Percentiles rank a stretch among this genome's conserved stretches.
Conservation (phyloP, 2,329 filamentous ascomycete genomes). For the Malbranchea zuffiana region DNA sequence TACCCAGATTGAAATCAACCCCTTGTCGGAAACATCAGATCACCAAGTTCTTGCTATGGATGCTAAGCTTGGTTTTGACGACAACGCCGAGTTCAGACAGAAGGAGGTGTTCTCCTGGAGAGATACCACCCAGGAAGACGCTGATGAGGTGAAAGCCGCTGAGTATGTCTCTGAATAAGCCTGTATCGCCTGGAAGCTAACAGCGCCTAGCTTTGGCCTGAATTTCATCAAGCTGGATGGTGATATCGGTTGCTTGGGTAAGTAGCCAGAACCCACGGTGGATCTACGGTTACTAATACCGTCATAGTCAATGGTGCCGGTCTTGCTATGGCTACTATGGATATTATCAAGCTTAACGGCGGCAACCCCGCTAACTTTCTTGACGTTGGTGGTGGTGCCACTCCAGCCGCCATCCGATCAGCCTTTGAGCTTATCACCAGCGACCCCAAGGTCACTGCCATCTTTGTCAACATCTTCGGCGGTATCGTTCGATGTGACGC, state of each 20-base stretch:
- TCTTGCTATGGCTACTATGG: constrained; percentile 99
- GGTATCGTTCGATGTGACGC: constrained; percentile 97
- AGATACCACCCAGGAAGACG: constrained; percentile 89
- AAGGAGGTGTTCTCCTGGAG: constrained; percentile 92
- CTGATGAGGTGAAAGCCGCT: constrained; percentile 94
- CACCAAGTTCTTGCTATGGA: constrained; percentile 99
- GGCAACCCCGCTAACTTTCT: constrained; percentile 96
- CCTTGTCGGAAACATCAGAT: constrained; percentile 93
- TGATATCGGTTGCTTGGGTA: constrained; percentile 84
- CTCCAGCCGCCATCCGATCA: constrained; percentile 89
- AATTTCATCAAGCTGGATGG: constrained; percentile 99
- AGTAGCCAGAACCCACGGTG: constrained; percentile 9
- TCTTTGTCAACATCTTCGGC: constrained; percentile 99
- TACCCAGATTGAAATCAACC: constrained; percentile 99
- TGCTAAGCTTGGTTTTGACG: constrained; percentile 96
- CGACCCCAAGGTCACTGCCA: constrained; percentile 94
- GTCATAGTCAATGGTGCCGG: constrained; percentile 80
- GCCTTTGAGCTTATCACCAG: constrained; percentile 98
- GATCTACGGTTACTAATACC: neutral
- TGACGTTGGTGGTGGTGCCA: constrained; percentile 95
- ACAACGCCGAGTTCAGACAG: constrained; percentile 97
- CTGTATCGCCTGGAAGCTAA: constrained; percentile 3
- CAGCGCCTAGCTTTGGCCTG: constrained; percentile 48
- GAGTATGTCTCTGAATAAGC: constrained; percentile 52
- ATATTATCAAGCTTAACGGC: constrained; percentile 99